phyloP scores from a whole-genome alignment of 2,329 filamentous ascomycete genomes.

The Penicillium sp. region DNA sequence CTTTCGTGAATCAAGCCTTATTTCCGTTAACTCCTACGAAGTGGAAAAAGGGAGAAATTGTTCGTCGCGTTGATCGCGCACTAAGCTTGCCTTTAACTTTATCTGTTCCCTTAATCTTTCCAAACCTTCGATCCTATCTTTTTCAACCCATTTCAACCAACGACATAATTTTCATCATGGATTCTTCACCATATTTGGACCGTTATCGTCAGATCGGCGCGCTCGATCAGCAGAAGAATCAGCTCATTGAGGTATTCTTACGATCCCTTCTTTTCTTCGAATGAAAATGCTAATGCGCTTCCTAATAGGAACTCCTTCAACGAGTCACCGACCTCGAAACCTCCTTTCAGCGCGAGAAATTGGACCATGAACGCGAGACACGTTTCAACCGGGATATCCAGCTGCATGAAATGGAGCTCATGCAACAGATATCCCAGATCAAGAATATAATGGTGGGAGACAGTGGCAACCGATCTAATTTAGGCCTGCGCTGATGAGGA shows the following conservation, averaged over 20 bases:
- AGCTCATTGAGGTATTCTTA: constrained; percentile 46
- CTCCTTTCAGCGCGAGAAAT: constrained; percentile 43
- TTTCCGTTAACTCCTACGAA: background rate
- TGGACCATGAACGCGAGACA: constrained; percentile 50
- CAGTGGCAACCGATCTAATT: background rate
- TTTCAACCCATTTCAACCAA: background rate
- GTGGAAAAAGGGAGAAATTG: background rate
- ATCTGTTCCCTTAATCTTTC: background rate
- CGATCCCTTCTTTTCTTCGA: constrained; percentile 2
- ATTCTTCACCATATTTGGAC: constrained; percentile 37
- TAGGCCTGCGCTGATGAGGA: background rate
- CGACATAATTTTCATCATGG: constrained; percentile 20
- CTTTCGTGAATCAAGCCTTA: background rate
- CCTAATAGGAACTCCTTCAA: constrained; percentile 46
- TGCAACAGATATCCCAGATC: constrained; percentile 46
- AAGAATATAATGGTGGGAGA: constrained; percentile 47
- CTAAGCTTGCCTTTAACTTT: background rate
- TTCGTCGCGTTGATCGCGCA: constrained; percentile 5
- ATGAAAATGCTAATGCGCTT: constrained; percentile 2
- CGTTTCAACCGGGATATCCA: constrained; percentile 50
- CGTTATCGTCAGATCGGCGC: constrained; percentile 47
- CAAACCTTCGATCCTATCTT: background rate
- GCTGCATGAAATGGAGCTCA: constrained; percentile 48
- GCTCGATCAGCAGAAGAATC: constrained; percentile 49
- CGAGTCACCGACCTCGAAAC: constrained; percentile 46